These are phyloP conservation scores for Cordyceps militaris DNA, from an alignment of 2,329 filamentous ascomycete genomes.

Conservation along the genomic window DNA sequence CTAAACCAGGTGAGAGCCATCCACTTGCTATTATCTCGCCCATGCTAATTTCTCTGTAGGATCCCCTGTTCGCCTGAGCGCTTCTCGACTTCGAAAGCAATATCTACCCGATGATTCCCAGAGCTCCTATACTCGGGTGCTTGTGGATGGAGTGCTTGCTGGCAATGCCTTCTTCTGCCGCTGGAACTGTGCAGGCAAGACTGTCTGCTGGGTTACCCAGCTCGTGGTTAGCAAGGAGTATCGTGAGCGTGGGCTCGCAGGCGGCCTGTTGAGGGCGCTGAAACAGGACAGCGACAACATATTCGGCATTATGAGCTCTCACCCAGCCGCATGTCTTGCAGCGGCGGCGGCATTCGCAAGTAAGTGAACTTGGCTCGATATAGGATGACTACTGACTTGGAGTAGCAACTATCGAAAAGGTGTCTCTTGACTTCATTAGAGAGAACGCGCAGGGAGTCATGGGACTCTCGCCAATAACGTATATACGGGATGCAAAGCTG, in stretches of 20 bases:
- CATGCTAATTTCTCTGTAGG: not conserved
- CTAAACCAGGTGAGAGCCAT: not conserved
- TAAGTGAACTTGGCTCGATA: not conserved
- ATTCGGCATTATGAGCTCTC: not conserved
- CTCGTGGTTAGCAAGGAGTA: not conserved
- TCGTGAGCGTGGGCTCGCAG: not conserved
- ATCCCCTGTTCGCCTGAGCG: not conserved
- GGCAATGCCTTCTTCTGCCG: not conserved
- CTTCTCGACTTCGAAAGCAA: not conserved
- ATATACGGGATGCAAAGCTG: not conserved
- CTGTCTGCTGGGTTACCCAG: not conserved
- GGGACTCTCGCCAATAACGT: not conserved
- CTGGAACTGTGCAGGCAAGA: not conserved
- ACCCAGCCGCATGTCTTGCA: not conserved
- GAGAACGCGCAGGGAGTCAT: not conserved
- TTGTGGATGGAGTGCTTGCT: not conserved
- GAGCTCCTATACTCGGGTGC: not conserved
- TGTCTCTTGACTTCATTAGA: not conserved
- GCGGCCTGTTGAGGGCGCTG: not conserved
- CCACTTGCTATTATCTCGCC: not conserved
- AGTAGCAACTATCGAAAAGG: not conserved
- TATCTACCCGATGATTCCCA: not conserved
- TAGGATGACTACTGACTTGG: not conserved
- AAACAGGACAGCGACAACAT: not conserved
- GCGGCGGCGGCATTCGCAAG: not conserved